Evolutionary conservation across 1,284 basidiomycete species (phyloP).

Genomic region (Ganoderma leucocontextum): DNA sequence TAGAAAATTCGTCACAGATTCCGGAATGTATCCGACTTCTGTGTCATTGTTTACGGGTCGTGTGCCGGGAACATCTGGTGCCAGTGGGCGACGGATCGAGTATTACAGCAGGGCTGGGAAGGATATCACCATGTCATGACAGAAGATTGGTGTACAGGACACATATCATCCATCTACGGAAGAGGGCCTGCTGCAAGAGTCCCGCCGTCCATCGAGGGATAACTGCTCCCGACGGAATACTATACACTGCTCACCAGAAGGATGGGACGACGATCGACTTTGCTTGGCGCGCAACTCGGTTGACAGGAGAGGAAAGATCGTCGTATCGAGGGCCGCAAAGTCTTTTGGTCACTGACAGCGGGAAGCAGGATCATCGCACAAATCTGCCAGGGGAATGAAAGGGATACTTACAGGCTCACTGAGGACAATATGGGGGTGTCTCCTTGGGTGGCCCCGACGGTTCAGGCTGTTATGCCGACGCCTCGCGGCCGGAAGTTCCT

Average conservation of each 20-base stretch:
- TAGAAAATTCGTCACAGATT: background rate
- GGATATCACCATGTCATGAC: background rate
- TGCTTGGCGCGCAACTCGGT: background rate
- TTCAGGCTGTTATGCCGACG: background rate
- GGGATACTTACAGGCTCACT: background rate
- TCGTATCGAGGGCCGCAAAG: background rate
- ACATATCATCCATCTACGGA: background rate
- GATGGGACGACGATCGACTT: background rate
- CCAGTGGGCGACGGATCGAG: background rate
- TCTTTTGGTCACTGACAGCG: background rate
- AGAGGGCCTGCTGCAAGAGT: background rate
- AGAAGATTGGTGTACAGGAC: background rate
- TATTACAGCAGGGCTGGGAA: background rate
- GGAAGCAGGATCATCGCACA: background rate
- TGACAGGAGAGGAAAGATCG: slow-evolving; percentile 6
- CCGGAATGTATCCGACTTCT: background rate
- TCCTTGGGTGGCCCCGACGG: background rate
- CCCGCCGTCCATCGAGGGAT: background rate
- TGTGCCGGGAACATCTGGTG: background rate
- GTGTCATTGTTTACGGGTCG: background rate
- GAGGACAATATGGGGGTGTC: background rate
- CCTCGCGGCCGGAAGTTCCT: background rate
- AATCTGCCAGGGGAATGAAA: background rate
- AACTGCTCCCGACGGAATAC: background rate
- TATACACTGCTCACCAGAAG: background rate